Percentiles rank a stretch among this genome's conserved stretches.
Evolutionary conservation across 1,284 basidiomycete species (phyloP).

Genomic region (Termitomyces sp.): DNA sequence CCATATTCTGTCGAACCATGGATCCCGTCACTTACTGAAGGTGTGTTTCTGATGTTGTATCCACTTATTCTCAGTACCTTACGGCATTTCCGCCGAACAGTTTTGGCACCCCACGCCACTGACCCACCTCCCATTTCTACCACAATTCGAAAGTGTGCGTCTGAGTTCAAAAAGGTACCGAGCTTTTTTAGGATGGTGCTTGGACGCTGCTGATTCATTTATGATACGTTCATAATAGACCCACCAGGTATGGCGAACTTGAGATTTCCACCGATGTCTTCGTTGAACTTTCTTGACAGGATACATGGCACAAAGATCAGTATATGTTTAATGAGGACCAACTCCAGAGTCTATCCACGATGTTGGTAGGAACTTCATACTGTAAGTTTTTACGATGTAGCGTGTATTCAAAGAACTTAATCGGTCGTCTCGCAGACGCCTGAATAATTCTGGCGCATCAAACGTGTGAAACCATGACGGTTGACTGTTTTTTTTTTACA

Average conservation of each 20-base stretch:
- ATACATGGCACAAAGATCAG: constrained; percentile 92
- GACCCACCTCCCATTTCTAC: constrained; percentile 92
- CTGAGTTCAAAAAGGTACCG: constrained; percentile 81
- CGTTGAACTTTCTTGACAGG: constrained; percentile 39
- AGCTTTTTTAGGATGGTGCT: constrained; percentile 8
- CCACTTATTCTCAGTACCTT: constrained; percentile 19
- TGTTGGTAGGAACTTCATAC: constrained; percentile 88
- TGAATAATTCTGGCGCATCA: constrained; percentile 13
- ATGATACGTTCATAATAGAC: constrained; percentile 43
- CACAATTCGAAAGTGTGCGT: constrained; percentile 84
- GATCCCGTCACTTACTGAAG: constrained; percentile 75
- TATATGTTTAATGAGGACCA: constrained; percentile 89
- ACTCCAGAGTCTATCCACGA: constrained; percentile 79
- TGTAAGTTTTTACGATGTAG: constrained; percentile 44
- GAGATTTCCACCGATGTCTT: constrained; percentile 8
- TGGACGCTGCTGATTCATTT: constrained; percentile 5
- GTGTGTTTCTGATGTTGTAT: constrained; percentile 32
- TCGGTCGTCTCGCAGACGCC: constrained; percentile 21
- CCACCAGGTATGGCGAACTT: constrained; percentile 49
- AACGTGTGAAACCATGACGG: not conserved
- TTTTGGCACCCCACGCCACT: constrained; percentile 76
- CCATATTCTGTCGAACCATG: constrained; percentile 76
- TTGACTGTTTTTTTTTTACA: not conserved
- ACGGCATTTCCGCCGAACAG: constrained; percentile 29
- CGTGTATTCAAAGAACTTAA: not conserved